Evolutionary conservation across 1,139 yeast species (phyloP).

Genomic region (Yamadazyma atmosphaerica): DNA sequence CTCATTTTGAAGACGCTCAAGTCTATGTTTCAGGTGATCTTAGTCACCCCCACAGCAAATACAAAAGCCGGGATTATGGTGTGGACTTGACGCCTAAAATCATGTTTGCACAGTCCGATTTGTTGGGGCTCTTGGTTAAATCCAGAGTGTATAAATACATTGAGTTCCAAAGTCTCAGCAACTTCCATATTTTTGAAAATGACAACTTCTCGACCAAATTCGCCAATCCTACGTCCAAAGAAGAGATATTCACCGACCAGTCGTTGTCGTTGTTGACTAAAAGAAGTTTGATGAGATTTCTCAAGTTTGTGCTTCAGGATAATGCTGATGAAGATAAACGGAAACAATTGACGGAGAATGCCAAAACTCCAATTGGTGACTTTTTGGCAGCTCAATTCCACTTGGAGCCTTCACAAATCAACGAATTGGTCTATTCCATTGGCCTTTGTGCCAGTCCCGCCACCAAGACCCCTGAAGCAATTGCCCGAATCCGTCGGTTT

Average conservation of each 20-base stretch:
- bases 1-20: slow-evolving; percentile 58
- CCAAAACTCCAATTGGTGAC: slow-evolving; percentile 53
- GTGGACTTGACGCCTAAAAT: slow-evolving; percentile 88
- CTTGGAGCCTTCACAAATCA: slow-evolving; percentile 70
- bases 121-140: slow-evolving; percentile 73
- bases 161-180: slow-evolving; percentile 86
- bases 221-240: slow-evolving; percentile 67
- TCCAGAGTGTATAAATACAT: slow-evolving; percentile 87
- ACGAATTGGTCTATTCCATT: slow-evolving; percentile 81
- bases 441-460: slow-evolving; percentile 69
- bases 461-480: slow-evolving; percentile 69
- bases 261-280: slow-evolving; percentile 73
- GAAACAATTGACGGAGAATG: slow-evolving; percentile 55
- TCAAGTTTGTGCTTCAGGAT: slow-evolving; percentile 76
- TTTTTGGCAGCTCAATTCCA: slow-evolving; percentile 67
- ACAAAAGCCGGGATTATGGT: slow-evolving; percentile 74
- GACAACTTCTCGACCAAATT: slow-evolving; percentile 80
- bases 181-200: slow-evolving; percentile 89
- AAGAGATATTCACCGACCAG: slow-evolving; percentile 92
- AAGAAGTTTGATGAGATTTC: slow-evolving; percentile 86
- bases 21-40: slow-evolving; percentile 66
- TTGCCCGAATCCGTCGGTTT: slow-evolving; percentile 80
- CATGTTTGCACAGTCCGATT: slow-evolving; percentile 84
- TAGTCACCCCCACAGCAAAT: slow-evolving; percentile 30
- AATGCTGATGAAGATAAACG: slow-evolving; percentile 54